Evolutionary conservation across 495 filamentous ascomycete species (phyloP), one percentile per base, ranked within the genome.

Genomic region (Podospora appendiculata): DNA sequence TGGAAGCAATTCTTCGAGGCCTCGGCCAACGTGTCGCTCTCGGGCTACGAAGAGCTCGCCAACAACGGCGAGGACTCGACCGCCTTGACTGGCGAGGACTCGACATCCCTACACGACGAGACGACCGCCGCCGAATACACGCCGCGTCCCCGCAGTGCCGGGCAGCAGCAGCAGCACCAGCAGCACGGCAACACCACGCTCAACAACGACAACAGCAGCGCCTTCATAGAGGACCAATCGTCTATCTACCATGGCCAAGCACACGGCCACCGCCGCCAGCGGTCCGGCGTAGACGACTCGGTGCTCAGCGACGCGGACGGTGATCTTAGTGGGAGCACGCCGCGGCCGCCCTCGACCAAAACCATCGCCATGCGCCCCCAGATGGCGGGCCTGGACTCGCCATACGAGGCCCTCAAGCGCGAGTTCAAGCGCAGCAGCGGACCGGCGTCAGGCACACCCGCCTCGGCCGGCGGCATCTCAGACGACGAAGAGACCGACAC

Each of bases 1-100:
- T 98, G 93, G 93, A 97, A 96, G 70, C 89, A 95, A 74, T 97
- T 98, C 80, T 98, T 98, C 71, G 93, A 98, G 72, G 89, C 92
- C 50, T 93, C 87, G 42, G 93, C 93, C 65, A 98, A 98, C 60
- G 92, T 97, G 19, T 93, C 90, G 3, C 80, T 98, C n/a, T 94
- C 90, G 10, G 90, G 90, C 46, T 96, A 97, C 66, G 91, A 95
- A 68, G 93, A 95, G 60, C 68, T 79, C 45, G 81, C 80, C 17
- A 70, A 70, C 33, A 70, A 70, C 33, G 81, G 79, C 32, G 65
- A 69, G 10, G 73, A 81, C 4, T 75, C 73, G 45, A 79, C 70
- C 11, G 70, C 70, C 42, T 71, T 55, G 45, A 69, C 63, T 12
- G 52, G 53, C 41, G 66, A 62, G 17, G 66, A 61, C 18, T 67